Percentiles rank a stretch among this genome's conserved stretches.
Conservation (phyloP, 371 early-diverging fungal genomes). For the Nematocida ironsii region DNA sequence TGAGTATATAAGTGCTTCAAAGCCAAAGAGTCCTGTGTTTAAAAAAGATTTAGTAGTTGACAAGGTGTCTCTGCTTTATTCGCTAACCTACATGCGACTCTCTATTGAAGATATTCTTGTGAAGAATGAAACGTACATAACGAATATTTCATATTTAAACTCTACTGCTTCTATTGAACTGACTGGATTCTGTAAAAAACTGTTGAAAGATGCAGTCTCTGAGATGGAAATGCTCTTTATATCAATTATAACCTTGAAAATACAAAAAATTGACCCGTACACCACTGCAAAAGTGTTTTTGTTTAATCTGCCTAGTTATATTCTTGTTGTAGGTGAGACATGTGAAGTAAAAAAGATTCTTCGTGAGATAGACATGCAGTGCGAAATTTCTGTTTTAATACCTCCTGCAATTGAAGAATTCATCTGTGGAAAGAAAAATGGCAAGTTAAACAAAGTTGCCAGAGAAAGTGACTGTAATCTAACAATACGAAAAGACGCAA, state of each 20-base stretch:
- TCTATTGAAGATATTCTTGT: constrained; percentile 57
- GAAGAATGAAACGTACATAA: constrained; percentile 51
- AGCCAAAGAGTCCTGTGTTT: not conserved
- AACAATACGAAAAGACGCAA: constrained; percentile 24
- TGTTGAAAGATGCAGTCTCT: constrained; percentile 11
- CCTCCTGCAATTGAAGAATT: constrained; percentile 80
- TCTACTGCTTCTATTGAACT: not conserved
- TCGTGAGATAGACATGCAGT: constrained; percentile 23
- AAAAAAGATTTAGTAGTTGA: constrained; percentile 25
- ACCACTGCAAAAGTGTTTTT: constrained; percentile 45
- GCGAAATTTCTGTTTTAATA: constrained; percentile 70
- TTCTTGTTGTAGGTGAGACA: constrained; percentile 23
- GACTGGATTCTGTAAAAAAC: constrained; percentile 12
- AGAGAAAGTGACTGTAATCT: constrained; percentile 74
- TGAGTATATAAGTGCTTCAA: not conserved
- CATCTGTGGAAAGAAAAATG: constrained; percentile 85
- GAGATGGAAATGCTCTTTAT: constrained; percentile 37
- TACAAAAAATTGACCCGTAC: constrained; percentile 14
- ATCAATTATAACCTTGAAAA: constrained; percentile 27
- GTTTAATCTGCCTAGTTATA: not conserved
- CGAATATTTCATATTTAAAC: constrained; percentile 25
- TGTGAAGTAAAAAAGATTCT: constrained; percentile 46
- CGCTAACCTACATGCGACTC: constrained; percentile 36
- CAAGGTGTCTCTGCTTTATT: constrained; percentile 41
- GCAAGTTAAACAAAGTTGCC: constrained; percentile 83